Evolutionary conservation across 2,329 filamentous ascomycete species (phyloP).

Genomic region (Oidium heveae): DNA sequence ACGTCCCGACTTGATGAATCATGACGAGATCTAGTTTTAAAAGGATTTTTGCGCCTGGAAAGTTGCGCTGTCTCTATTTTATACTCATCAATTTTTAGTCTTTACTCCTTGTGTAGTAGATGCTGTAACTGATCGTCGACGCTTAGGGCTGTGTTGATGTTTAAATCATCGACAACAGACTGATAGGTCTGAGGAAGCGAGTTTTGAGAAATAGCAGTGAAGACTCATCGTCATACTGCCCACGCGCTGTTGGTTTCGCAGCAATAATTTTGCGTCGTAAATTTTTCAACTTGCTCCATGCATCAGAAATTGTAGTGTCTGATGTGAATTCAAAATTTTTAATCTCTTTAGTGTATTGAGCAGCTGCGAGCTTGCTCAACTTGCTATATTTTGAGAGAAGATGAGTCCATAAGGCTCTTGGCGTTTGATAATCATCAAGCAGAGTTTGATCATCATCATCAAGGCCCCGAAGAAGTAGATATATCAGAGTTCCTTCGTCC

Average conservation of each 20-base stretch:
- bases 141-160: background rate
- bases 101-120: background rate
- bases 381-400: background rate
- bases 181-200: background rate
- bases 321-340: too few species aligned
- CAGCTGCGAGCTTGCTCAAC: too few species aligned
- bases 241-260: background rate
- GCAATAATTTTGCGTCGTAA: background rate
- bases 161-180: too few species aligned
- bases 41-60: too few species aligned
- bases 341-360: too few species aligned
- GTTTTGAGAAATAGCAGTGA: background rate
- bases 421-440: background rate
- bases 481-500: background rate
- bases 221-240: background rate
- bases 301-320: background rate
- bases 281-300: background rate
- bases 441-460: too few species aligned
- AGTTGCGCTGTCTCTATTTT: too few species aligned
- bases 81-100: background rate
- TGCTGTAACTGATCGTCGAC: background rate
- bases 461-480: background rate
- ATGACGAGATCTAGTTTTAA: too few species aligned
- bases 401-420: background rate
- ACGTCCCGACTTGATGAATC: too few species aligned